A percentile compares a stretch with the other conserved stretches of the same genome.
Evolutionary conservation across 2,329 filamentous ascomycete species (phyloP).

Genomic region (Cercospora citrullina): DNA sequence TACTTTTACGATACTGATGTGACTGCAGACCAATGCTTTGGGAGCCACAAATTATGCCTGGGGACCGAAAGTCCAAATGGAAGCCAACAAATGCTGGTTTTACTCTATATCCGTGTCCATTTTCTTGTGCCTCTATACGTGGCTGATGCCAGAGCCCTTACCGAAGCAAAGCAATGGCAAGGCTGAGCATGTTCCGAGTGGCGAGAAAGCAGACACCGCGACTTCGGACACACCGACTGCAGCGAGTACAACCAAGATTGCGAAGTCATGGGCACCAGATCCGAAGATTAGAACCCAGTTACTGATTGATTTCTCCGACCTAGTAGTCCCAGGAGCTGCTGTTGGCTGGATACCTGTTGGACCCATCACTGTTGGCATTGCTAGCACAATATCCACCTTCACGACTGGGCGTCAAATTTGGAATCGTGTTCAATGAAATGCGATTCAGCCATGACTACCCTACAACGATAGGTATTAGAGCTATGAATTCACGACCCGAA

Average conservation of each 20-base stretch:
- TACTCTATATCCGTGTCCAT: conserved; percentile 58
- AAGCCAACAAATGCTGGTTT: conserved; percentile 71
- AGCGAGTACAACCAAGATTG: neutral
- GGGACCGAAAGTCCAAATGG: conserved; percentile 53
- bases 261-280: conserved; percentile 1
- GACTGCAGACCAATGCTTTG: conserved; percentile 49
- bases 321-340: conserved; percentile 60
- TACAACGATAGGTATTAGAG: neutral
- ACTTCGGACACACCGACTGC: neutral
- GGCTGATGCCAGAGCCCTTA: neutral
- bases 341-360: conserved; percentile 61
- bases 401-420: conserved; percentile 63
- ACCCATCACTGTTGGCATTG: conserved; percentile 55
- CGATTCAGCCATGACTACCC: conserved; percentile 1
- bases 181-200: neutral
- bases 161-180: neutral
- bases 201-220: neutral
- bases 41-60: conserved; percentile 48
- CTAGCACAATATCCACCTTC: conserved; percentile 63
- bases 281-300: conserved; percentile 45
- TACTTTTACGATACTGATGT: neutral
- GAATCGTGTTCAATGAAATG: conserved; percentile 38
- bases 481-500: neutral
- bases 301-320: conserved; percentile 60
- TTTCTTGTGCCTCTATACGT: conserved; percentile 43